Conservation (phyloP, 2,329 filamentous ascomycete species). For the Phaeosphaeria sp. region DNA sequence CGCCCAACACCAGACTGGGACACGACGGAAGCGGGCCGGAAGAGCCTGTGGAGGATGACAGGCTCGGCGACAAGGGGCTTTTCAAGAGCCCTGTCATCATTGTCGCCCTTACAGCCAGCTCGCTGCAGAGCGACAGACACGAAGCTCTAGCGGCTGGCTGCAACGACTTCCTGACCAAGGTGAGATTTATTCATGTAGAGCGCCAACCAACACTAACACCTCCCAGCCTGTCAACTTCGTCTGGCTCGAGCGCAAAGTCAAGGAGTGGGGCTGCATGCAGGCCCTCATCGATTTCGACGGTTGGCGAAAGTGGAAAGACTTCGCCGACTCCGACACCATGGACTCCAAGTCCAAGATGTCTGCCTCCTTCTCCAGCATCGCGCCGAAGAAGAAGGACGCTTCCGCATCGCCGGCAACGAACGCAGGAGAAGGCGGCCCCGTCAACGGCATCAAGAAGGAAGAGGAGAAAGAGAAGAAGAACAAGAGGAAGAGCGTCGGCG, state of each 20-base stretch:
- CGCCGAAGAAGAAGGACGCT: conserved; percentile 29
- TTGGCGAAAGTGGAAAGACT: conserved; percentile 97
- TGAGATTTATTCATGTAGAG: conserved; percentile 51
- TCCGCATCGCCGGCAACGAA: conserved; percentile 18
- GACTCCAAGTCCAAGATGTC: conserved; percentile 44
- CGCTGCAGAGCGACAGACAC: conserved; percentile 91
- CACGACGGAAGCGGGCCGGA: conserved; percentile 48
- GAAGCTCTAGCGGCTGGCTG: conserved; percentile 94
- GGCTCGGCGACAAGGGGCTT: conserved; percentile 67
- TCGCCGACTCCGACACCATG: conserved; percentile 51
- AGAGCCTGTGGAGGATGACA: conserved; percentile 67
- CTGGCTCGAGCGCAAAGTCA: conserved; percentile 96
- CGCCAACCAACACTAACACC: conserved; percentile 22
- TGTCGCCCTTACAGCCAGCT: conserved; percentile 92
- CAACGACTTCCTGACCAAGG: conserved; percentile 98
- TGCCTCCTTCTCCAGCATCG: conserved; percentile 40
- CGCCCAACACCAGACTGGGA: conserved; percentile 37
- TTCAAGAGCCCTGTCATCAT: conserved; percentile 99
- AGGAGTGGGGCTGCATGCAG: conserved; percentile 99
- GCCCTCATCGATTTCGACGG: conserved; percentile 98
- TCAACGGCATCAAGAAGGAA: conserved; percentile 33
- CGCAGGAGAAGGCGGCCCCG: conserved; percentile 15
- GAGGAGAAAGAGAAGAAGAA: conserved; percentile 40
- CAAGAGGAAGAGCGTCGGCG: conserved; percentile 41
- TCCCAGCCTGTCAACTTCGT: conserved; percentile 91